These are phyloP conservation scores for Pythium biforme DNA, from an alignment of 352 stramenopile genomes.

Conservation along the genomic window DNA sequence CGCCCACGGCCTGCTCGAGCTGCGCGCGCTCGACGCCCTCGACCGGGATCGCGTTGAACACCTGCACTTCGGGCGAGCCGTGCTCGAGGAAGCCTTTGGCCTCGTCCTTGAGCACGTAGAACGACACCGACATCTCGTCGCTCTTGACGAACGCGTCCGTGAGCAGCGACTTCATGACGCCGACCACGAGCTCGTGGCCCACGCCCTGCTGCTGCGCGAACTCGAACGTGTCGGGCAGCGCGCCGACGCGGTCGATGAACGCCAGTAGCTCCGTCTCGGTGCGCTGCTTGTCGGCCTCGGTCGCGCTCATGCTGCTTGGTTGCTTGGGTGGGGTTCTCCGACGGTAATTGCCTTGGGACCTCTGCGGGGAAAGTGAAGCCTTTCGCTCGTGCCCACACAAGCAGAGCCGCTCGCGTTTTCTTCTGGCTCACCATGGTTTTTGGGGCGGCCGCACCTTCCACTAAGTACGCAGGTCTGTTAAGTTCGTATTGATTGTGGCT, in stretches of 20 bases:
- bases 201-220: slow-evolving; percentile 76
- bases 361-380: no score
- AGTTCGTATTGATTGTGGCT: background rate
- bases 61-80: slow-evolving; percentile 80
- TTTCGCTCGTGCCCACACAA: slow-evolving; percentile 11
- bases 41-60: slow-evolving; percentile 80
- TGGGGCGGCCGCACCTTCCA: background rate
- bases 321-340: background rate
- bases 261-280: slow-evolving; percentile 69
- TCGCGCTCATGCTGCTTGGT: slow-evolving; percentile 34
- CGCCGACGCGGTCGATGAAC: slow-evolving; percentile 39
- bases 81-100: slow-evolving; percentile 68
- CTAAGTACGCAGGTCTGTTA: slow-evolving; percentile 12
- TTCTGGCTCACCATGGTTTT: slow-evolving; percentile 19
- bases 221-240: slow-evolving; percentile 79
- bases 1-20: slow-evolving; percentile 82
- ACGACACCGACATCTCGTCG: slow-evolving; percentile 78
- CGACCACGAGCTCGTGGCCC: slow-evolving; percentile 93
- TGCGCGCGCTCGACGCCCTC: slow-evolving; percentile 69
- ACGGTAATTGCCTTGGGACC: no score
- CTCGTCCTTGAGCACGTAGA: slow-evolving; percentile 93
- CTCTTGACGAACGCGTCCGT: slow-evolving; percentile 91
- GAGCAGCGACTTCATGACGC: slow-evolving; percentile 95
- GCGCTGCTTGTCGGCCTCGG: slow-evolving; percentile 67
- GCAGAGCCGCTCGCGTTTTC: slow-evolving; percentile 7